Percentiles rank a stretch among this genome's conserved stretches.
Evolutionary conservation across 2,329 filamentous ascomycete species (phyloP).

Genomic region (Pestalotiopsis sp.): DNA sequence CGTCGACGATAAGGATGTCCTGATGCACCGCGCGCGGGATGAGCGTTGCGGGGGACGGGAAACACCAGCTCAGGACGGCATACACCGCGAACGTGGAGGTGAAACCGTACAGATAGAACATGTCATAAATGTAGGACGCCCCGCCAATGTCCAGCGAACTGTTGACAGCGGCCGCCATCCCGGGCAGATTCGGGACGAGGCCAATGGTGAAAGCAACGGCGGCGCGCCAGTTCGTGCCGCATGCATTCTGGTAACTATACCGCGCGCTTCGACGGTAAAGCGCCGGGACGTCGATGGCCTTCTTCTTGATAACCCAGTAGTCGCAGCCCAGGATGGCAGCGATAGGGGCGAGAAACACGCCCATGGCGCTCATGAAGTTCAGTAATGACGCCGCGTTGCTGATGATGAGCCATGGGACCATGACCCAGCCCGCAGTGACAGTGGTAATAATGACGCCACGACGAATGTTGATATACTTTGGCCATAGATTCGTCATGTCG

Average conservation of each 20-base stretch:
- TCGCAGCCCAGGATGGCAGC: conserved; percentile 62
- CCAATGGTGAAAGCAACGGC: conserved; percentile 58
- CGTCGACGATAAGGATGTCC: not conserved
- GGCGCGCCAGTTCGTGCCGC: conserved; percentile 62
- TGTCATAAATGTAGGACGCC: not conserved
- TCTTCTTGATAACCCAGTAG: conserved; percentile 60
- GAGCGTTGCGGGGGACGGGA: not conserved
- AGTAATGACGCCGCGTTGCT: conserved; percentile 59
- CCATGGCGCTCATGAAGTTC: conserved; percentile 64
- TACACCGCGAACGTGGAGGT: not conserved
- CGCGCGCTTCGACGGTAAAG: conserved; percentile 40
- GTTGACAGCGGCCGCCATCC: conserved; percentile 38
- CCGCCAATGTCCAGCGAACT: not conserved
- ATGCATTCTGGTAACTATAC: conserved; percentile 41
- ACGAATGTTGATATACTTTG: conserved; percentile 56
- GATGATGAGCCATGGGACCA: conserved; percentile 70
- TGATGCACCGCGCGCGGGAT: not conserved
- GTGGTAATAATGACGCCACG: conserved; percentile 59
- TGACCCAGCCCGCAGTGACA: conserved; percentile 56
- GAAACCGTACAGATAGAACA: not conserved
- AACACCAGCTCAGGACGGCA: not conserved
- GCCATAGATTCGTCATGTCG: conserved; percentile 57
- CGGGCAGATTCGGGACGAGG: conserved; percentile 59
- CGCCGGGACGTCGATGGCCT: conserved; percentile 46
- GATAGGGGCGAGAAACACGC: conserved; percentile 66